Percentiles rank a stretch among this genome's conserved stretches.
These are phyloP conservation scores for Luzula sylvatica DNA, from an alignment of 176 grass and related monocot genomes.

Conservation along the genomic window DNA sequence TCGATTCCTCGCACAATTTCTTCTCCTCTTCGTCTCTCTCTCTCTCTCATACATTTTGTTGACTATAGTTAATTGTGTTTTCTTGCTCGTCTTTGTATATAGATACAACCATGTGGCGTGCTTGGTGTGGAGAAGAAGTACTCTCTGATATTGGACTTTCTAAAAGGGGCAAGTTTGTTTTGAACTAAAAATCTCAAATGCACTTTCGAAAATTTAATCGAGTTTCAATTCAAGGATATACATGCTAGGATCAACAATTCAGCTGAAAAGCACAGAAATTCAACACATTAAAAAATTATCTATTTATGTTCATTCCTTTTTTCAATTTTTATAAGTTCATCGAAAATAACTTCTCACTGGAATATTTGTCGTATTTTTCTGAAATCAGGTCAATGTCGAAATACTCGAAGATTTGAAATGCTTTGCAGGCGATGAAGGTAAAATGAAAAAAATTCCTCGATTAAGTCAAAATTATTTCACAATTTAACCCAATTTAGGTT, in stretches of 20 bases:
- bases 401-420: conserved; percentile 34
- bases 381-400: conserved; percentile 35
- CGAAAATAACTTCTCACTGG: too few species aligned
- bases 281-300: too few species aligned
- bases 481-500: neutral
- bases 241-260: too few species aligned
- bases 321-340: conserved; percentile 3
- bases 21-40: conserved; percentile 51
- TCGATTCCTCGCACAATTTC: conserved; percentile 67
- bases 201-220: too few species aligned
- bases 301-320: neutral
- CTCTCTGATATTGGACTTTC: conserved; percentile 34
- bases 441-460: neutral
- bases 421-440: conserved; percentile 25
- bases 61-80: neutral
- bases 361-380: neutral
- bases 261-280: too few species aligned
- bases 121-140: conserved; percentile 43
- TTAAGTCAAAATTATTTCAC: neutral
- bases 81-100: neutral
- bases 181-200: neutral
- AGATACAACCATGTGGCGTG: conserved; percentile 48
- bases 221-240: too few species aligned
- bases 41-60: neutral
- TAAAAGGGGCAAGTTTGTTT: conserved; percentile 42